These are phyloP conservation scores for Macrophomina pseudophaseolina DNA, from an alignment of 2,329 filamentous ascomycete species.

Conservation along the genomic window DNA sequence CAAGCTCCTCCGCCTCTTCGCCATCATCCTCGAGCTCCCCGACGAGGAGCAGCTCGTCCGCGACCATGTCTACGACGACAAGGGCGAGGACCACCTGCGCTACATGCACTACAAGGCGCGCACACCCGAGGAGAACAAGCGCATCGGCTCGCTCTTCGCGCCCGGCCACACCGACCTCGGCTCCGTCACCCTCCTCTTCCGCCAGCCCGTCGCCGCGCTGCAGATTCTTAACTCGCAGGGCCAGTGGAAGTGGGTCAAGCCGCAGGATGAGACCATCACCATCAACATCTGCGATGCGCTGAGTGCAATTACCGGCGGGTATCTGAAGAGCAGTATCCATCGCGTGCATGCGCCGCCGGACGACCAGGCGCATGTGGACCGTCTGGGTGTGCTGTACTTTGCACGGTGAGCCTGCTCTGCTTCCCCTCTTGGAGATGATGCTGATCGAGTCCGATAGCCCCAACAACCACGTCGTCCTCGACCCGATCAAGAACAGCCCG, in stretches of 20 bases:
- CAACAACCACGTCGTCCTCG: constrained; percentile 45
- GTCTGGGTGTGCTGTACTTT: constrained; percentile 59
- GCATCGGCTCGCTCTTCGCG: constrained; percentile 51
- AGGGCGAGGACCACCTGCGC: constrained; percentile 65
- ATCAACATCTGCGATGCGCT: constrained; percentile 50
- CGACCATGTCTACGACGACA: constrained; percentile 63
- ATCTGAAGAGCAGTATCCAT: constrained; percentile 57
- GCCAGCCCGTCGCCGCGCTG: constrained; percentile 63
- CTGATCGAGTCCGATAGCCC: constrained; percentile 31
- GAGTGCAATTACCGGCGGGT: constrained; percentile 47
- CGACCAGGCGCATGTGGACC: constrained; percentile 56
- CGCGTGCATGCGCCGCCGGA: constrained; percentile 55
- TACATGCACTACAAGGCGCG: constrained; percentile 66
- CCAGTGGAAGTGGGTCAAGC: constrained; percentile 50
- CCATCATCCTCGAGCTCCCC: constrained; percentile 64
- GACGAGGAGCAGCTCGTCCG: constrained; percentile 63
- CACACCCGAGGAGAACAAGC: constrained; percentile 53
- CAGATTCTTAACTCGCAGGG: constrained; percentile 53
- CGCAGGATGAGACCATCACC: constrained; percentile 48
- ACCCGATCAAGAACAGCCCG: constrained; percentile 45
- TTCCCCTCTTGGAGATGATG: not conserved
- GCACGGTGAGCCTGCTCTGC: constrained; percentile 46
- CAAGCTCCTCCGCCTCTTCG: constrained; percentile 64
- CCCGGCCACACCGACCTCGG: constrained; percentile 63
- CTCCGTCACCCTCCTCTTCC: constrained; percentile 62